A percentile compares a stretch with the other conserved stretches of the same genome.
Evolutionary conservation across 306 rosid species (phyloP).

Genomic region (Pueraria montana): DNA sequence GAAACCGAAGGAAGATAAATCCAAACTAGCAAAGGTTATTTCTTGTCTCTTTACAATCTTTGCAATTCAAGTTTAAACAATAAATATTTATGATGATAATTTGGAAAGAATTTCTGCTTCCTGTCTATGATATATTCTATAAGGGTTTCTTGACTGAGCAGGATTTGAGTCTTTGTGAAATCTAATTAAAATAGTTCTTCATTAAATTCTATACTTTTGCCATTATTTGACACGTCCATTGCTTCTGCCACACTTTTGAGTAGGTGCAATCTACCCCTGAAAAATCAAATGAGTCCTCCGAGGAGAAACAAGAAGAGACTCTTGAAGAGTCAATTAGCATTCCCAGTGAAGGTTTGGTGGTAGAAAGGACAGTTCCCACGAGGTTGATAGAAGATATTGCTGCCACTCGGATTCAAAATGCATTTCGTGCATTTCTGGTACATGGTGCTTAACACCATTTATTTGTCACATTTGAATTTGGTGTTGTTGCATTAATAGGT

Average conservation of each 20-base stretch:
- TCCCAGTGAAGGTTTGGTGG: slow-evolving; percentile 34
- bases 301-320: slow-evolving; percentile 13
- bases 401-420: slow-evolving; percentile 69
- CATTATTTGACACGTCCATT: background rate
- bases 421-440: slow-evolving; percentile 66
- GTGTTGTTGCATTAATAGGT: too few species aligned
- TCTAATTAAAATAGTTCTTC: background rate
- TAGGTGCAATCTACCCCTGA: slow-evolving; percentile 50
- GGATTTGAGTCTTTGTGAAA: background rate
- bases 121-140: background rate
- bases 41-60: background rate
- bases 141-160: background rate
- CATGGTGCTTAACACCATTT: background rate
- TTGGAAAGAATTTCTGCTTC: background rate
- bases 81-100: background rate
- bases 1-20: slow-evolving; percentile 55
- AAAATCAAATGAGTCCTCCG: slow-evolving; percentile 34
- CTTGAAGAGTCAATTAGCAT: slow-evolving; percentile 43
- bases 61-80: background rate
- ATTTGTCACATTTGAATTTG: too few species aligned
- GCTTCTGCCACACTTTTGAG: slow-evolving; percentile 23
- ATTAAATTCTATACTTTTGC: background rate
- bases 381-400: slow-evolving; percentile 56
- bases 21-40: slow-evolving; percentile 51
- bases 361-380: slow-evolving; percentile 29